These are phyloP conservation scores for Silene noctiflora DNA, from an alignment of 179 eudicot species.

Conservation along the genomic window DNA sequence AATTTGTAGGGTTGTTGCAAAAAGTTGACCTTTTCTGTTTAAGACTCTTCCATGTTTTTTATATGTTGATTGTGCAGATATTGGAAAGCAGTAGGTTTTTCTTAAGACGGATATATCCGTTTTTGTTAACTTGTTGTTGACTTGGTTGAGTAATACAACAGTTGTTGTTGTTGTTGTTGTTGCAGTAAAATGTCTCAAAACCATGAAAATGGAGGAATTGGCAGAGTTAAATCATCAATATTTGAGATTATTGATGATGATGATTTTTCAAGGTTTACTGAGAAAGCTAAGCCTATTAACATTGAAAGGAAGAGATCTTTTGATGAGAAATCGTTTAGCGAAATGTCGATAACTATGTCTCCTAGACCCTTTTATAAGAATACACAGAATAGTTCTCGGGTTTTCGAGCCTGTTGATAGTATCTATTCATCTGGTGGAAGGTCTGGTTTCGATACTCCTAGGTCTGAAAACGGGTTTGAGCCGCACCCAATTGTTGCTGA, in stretches of 20 bases:
- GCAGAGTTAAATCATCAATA: slow-evolving; percentile 29
- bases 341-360: slow-evolving; percentile 52
- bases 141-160: slow-evolving; percentile 20
- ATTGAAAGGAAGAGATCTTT: slow-evolving; percentile 70
- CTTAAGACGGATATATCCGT: too few species aligned
- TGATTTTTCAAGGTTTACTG: slow-evolving; percentile 52
- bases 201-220: slow-evolving; percentile 39
- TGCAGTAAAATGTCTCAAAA: slow-evolving; percentile 37
- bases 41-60: slow-evolving; percentile 7
- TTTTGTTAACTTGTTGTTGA: slow-evolving; percentile 6
- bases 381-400: slow-evolving; percentile 49
- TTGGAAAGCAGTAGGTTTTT: too few species aligned
- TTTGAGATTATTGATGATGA: slow-evolving; percentile 59
- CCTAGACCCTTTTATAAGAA: slow-evolving; percentile 52
- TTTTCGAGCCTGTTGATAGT: slow-evolving; percentile 52
- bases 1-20: slow-evolving; percentile 11
- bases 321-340: slow-evolving; percentile 78
- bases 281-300: slow-evolving; percentile 47
- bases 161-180: background rate
- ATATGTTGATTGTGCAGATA: background rate
- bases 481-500: slow-evolving; percentile 67
- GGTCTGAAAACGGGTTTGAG: slow-evolving; percentile 53
- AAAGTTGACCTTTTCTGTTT: slow-evolving; percentile 25
- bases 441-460: slow-evolving; percentile 57
- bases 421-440: slow-evolving; percentile 58